A percentile compares a stretch with the other conserved stretches of the same genome.
Conservation (phyloP, 768 basidiomycete species). For the Rubroboletus satanas region DNA sequence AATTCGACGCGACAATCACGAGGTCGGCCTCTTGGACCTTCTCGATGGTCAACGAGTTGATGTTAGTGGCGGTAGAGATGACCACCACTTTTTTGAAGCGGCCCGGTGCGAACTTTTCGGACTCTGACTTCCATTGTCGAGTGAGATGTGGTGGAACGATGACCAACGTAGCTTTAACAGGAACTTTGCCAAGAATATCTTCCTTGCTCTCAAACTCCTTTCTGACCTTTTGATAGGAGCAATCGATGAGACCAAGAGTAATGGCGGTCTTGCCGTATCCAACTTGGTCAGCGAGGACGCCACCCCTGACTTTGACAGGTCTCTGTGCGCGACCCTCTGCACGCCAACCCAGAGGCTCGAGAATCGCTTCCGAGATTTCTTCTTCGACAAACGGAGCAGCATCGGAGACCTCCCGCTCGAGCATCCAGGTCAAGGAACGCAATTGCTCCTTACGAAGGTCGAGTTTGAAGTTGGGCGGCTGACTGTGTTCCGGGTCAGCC, state of each 20-base stretch:
- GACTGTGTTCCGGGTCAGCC: slow-evolving; percentile 59
- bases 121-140: slow-evolving; percentile 86
- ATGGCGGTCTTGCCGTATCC: slow-evolving; percentile 98
- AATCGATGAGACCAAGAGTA: slow-evolving; percentile 84
- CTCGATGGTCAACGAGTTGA: slow-evolving; percentile 71
- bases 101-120: slow-evolving; percentile 66
- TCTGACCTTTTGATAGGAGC: slow-evolving; percentile 51
- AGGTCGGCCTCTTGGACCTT: slow-evolving; percentile 80
- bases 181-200: slow-evolving; percentile 55
- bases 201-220: slow-evolving; percentile 55
- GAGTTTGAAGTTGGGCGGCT: slow-evolving; percentile 75
- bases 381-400: slow-evolving; percentile 83
- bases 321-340: slow-evolving; percentile 89
- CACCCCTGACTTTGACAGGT: slow-evolving; percentile 72
- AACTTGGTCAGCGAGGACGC: slow-evolving; percentile 93
- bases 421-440: slow-evolving; percentile 92
- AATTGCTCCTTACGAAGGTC: slow-evolving; percentile 80
- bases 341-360: slow-evolving; percentile 86
- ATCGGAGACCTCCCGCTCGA: slow-evolving; percentile 63
- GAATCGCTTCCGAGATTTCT: slow-evolving; percentile 87
- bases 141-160: slow-evolving; percentile 89
- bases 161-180: slow-evolving; percentile 76
- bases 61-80: slow-evolving; percentile 62
- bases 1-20: slow-evolving; percentile 77
- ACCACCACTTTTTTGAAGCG: slow-evolving; percentile 50